A percentile compares a stretch with the other conserved stretches of the same genome.
These are phyloP conservation scores for Scheffersomyces titani DNA, from an alignment of 1,139 yeast genomes.

Conservation along the genomic window DNA sequence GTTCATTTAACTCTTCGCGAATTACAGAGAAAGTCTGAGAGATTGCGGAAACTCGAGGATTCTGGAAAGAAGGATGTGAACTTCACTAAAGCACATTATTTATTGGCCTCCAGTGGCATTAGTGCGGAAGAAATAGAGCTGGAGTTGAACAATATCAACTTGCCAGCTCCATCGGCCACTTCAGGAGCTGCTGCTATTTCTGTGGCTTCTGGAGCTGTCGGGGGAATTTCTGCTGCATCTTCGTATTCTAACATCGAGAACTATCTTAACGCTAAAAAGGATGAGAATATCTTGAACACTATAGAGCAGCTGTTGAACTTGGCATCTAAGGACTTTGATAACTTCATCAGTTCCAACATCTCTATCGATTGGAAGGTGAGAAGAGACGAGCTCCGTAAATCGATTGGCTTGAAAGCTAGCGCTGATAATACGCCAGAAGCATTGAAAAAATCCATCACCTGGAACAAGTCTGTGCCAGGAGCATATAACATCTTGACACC, in stretches of 20 bases:
- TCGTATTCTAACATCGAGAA: slow-evolving; percentile 42
- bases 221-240: slow-evolving; percentile 1
- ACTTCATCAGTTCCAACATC: slow-evolving; percentile 69
- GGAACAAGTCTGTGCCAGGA: slow-evolving; percentile 42
- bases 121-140: slow-evolving; percentile 84
- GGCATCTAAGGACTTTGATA: slow-evolving; percentile 84
- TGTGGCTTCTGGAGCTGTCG: neutral
- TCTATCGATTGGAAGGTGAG: slow-evolving; percentile 83
- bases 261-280: slow-evolving; percentile 68
- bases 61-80: slow-evolving; percentile 34
- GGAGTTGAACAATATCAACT: slow-evolving; percentile 50
- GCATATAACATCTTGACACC: slow-evolving; percentile 37
- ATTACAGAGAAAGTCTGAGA: slow-evolving; percentile 68
- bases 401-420: slow-evolving; percentile 51
- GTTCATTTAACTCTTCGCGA: slow-evolving; percentile 77
- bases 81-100: slow-evolving; percentile 85
- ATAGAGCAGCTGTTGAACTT: slow-evolving; percentile 77
- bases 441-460: slow-evolving; percentile 26
- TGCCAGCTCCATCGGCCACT: slow-evolving; percentile 18
- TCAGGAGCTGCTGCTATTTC: neutral
- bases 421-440: slow-evolving; percentile 6
- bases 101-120: slow-evolving; percentile 86
- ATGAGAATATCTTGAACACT: slow-evolving; percentile 78
- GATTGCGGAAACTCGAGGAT: slow-evolving; percentile 52
- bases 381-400: slow-evolving; percentile 69